A percentile compares a stretch with the other conserved stretches of the same genome.
Conservation (phyloP, 2,329 filamentous ascomycete genomes). For the Bisporella sp. region DNA sequence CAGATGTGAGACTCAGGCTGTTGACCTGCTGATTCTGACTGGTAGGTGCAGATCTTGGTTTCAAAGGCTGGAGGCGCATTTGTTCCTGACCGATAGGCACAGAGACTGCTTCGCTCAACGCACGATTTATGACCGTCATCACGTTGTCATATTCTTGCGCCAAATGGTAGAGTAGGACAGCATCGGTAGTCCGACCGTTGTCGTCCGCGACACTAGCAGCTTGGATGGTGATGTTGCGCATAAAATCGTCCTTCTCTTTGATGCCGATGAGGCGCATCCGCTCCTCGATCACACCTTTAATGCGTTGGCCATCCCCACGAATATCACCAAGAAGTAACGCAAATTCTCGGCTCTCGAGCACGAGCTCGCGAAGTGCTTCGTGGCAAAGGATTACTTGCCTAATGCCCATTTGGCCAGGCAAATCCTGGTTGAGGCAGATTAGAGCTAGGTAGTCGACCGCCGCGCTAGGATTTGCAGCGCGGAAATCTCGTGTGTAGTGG, state of each 20-base stretch:
- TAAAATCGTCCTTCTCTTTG: conserved; percentile 72
- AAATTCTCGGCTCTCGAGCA: conserved; percentile 95
- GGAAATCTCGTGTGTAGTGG: conserved; percentile 93
- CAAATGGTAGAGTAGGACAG: conserved; percentile 88
- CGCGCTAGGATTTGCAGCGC: conserved; percentile 78
- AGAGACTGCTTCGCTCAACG: conserved; percentile 82
- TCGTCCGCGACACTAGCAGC: conserved; percentile 91
- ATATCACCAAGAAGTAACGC: conserved; percentile 91
- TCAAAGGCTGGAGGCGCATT: conserved; percentile 56
- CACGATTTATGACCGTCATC: conserved; percentile 81
- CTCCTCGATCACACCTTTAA: conserved; percentile 81
- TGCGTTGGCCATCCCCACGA: conserved; percentile 73
- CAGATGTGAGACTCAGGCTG: conserved; percentile 54
- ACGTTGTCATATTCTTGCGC: conserved; percentile 94
- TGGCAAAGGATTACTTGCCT: conserved; percentile 80
- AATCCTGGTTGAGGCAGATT: conserved; percentile 85
- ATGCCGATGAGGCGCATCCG: conserved; percentile 77
- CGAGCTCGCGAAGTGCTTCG: conserved; percentile 85
- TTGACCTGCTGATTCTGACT: conserved; percentile 20
- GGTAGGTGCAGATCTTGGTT: conserved; percentile 22
- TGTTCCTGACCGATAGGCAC: conserved; percentile 79
- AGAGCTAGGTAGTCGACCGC: conserved; percentile 90
- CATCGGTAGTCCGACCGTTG: conserved; percentile 86
- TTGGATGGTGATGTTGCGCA: conserved; percentile 87
- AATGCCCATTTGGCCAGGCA: conserved; percentile 65